Evolutionary conservation across 805 yeast genomes (phyloP).

Genomic region (Zygotorulaspora florentina): DNA sequence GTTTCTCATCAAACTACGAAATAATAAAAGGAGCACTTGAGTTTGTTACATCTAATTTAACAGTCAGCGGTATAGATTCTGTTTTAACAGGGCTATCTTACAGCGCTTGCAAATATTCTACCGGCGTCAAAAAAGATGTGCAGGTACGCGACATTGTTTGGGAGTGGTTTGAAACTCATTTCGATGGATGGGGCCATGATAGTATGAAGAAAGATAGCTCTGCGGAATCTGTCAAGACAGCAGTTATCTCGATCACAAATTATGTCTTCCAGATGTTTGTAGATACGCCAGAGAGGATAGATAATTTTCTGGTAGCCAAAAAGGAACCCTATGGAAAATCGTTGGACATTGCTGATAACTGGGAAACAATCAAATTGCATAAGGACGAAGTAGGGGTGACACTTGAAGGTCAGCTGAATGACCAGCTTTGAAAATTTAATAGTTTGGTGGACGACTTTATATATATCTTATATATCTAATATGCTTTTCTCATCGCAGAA

Average conservation of each 20-base stretch:
- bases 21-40: constrained; percentile 52
- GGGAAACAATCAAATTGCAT: constrained; percentile 18
- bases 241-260: constrained; percentile 39
- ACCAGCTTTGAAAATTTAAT: background rate
- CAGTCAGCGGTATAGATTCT: constrained; percentile 49
- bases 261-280: constrained; percentile 35
- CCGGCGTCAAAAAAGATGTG: background rate
- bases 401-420: constrained; percentile 11
- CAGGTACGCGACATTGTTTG: constrained; percentile 39
- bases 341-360: constrained; percentile 22
- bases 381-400: constrained; percentile 15
- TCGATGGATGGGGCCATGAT: constrained; percentile 48
- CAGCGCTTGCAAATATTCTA: constrained; percentile 21
- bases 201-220: constrained; percentile 44
- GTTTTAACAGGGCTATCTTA: constrained; percentile 53
- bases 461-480: background rate
- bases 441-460: background rate
- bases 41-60: constrained; percentile 54
- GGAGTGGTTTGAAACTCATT: constrained; percentile 55
- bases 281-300: constrained; percentile 27
- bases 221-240: constrained; percentile 41
- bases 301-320: constrained; percentile 36
- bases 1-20: constrained; percentile 44
- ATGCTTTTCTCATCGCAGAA: constrained; percentile 2
- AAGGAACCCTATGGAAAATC: constrained; percentile 30